phyloP scores from a whole-genome alignment of 2,329 filamentous ascomycete genomes.

The Chaetothyriales sp. region DNA sequence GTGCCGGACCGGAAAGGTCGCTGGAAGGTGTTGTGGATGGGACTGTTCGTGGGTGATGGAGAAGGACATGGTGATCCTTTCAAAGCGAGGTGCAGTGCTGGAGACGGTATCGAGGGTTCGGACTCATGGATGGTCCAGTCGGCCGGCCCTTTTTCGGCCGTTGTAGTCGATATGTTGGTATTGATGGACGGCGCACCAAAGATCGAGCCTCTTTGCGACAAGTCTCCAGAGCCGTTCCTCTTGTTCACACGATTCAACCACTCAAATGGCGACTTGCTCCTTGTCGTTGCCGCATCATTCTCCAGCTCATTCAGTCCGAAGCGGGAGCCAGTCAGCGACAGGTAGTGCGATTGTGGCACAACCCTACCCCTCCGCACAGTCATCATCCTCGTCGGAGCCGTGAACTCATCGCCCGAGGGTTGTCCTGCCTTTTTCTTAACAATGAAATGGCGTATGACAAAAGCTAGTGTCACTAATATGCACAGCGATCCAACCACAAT shows the following conservation, averaged over 20 bases:
- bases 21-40: neutral
- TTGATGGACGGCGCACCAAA: neutral
- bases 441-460: conserved; percentile 6
- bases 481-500: conserved; percentile 14
- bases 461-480: conserved; percentile 6
- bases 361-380: conserved; percentile 16
- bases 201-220: neutral
- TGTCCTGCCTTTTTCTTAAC: neutral
- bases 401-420: conserved; percentile 1
- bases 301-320: conserved; percentile 18
- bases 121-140: neutral
- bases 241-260: conserved; percentile 13
- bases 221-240: neutral
- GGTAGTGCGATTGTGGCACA: conserved; percentile 16
- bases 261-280: conserved; percentile 17
- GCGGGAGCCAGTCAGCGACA: conserved; percentile 19
- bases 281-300: conserved; percentile 13
- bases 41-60: neutral
- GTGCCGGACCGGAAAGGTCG: neutral
- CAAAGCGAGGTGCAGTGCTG: neutral
- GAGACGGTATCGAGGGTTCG: neutral
- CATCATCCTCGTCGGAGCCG: conserved; percentile 14
- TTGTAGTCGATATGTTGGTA: neutral
- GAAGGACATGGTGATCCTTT: neutral
- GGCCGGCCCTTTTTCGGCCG: no score